phyloP scores from a whole-genome alignment of 2,329 filamentous ascomycete species.

The Hymenoscyphus linearis region DNA sequence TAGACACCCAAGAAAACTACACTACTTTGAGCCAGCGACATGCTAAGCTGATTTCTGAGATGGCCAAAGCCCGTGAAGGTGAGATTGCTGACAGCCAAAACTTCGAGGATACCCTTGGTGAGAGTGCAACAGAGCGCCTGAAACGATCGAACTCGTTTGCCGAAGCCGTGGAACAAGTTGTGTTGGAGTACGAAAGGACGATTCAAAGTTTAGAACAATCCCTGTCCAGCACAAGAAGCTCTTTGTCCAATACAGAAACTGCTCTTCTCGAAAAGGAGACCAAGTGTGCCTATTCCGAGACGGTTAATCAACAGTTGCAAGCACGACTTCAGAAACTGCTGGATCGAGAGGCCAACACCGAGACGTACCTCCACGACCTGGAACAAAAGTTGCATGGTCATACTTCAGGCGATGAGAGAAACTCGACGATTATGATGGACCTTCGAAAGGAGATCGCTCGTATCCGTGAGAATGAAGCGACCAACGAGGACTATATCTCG shows the following conservation, averaged over 20 bases:
- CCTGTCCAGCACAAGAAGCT: slow-evolving; percentile 79
- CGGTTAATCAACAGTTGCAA: slow-evolving; percentile 85
- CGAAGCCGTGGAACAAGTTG: slow-evolving; percentile 90
- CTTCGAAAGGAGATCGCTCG: slow-evolving; percentile 87
- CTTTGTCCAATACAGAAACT: slow-evolving; percentile 79
- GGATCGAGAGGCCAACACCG: slow-evolving; percentile 86
- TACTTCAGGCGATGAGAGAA: slow-evolving; percentile 88
- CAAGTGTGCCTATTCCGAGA: slow-evolving; percentile 88
- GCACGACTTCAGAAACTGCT: slow-evolving; percentile 85
- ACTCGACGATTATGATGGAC: slow-evolving; percentile 76
- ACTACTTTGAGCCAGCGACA: slow-evolving; percentile 85
- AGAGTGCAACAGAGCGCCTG: slow-evolving; percentile 77
- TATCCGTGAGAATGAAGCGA: slow-evolving; percentile 81
- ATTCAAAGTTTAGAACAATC: slow-evolving; percentile 92
- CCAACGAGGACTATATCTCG: slow-evolving; percentile 94
- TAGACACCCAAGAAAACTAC: slow-evolving; percentile 94
- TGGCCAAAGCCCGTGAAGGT: slow-evolving; percentile 77
- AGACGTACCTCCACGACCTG: slow-evolving; percentile 86
- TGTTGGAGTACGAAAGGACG: slow-evolving; percentile 97
- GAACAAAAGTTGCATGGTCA: slow-evolving; percentile 88
- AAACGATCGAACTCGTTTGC: slow-evolving; percentile 96
- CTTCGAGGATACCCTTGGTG: slow-evolving; percentile 59
- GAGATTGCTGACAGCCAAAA: slow-evolving; percentile 55
- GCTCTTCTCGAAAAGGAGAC: slow-evolving; percentile 87
- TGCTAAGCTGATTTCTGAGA: slow-evolving; percentile 89